Conservation (phyloP, 2,329 filamentous ascomycete species). For the Microdochium nivale region DNA sequence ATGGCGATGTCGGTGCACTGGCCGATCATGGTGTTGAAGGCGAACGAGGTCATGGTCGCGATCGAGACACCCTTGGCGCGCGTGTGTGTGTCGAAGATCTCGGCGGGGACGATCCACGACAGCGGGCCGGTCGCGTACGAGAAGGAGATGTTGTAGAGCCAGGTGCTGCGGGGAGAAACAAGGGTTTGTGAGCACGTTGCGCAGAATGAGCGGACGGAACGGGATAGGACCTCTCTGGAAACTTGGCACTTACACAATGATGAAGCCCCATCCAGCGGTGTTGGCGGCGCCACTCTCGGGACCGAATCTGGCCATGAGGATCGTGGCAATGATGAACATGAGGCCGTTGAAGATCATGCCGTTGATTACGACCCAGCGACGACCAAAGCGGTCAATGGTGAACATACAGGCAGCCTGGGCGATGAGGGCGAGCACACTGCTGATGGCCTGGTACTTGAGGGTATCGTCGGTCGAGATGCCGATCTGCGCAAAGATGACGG, state of each 20-base stretch:
- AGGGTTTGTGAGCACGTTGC: no score
- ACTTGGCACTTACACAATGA: conserved; percentile 36
- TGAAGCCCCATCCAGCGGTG: conserved; percentile 64
- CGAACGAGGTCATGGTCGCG: conserved; percentile 64
- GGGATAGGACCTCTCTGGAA: neutral
- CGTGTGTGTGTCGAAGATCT: conserved; percentile 72
- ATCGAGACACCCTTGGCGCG: conserved; percentile 67
- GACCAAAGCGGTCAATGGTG: conserved; percentile 60
- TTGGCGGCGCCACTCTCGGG: conserved; percentile 41
- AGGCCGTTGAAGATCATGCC: conserved; percentile 65
- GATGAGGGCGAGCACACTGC: conserved; percentile 59
- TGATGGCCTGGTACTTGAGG: conserved; percentile 69
- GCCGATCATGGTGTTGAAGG: conserved; percentile 55
- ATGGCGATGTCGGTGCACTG: conserved; percentile 35
- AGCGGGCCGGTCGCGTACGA: conserved; percentile 62
- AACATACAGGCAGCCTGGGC: conserved; percentile 62
- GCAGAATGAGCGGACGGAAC: neutral
- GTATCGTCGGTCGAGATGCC: conserved; percentile 58
- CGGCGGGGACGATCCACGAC: conserved; percentile 52
- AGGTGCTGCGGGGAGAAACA: conserved; percentile 42
- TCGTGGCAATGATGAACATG: conserved; percentile 61
- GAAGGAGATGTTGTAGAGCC: conserved; percentile 76
- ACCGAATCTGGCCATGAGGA: conserved; percentile 47
- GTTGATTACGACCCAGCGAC: conserved; percentile 62
- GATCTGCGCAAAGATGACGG: conserved; percentile 58